Percentiles rank a stretch among this genome's conserved stretches.
Evolutionary conservation across 129 eudicot species (phyloP).

Genomic region (Flaveria bidentis): DNA sequence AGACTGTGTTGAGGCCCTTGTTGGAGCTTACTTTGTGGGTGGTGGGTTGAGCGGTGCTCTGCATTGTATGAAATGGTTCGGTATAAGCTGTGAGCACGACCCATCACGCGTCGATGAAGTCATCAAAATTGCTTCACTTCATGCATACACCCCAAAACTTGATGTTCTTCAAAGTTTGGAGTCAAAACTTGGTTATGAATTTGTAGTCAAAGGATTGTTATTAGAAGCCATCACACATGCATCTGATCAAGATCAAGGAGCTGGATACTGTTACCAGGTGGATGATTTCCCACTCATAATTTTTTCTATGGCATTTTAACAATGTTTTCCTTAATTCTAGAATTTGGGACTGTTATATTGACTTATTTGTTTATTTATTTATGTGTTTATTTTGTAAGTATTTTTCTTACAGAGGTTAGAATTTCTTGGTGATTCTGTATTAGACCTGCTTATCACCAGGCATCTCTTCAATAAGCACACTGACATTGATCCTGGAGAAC

Average conservation of each 20-base stretch:
- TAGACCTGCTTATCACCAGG: constrained; percentile 82
- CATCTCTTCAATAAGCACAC: constrained; percentile 62
- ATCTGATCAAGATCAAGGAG: constrained; percentile 48
- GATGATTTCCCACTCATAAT: not conserved
- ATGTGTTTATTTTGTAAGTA: too few species aligned
- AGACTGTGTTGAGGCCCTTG: constrained; percentile 92
- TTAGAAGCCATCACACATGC: constrained; percentile 84
- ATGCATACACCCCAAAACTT: constrained; percentile 43
- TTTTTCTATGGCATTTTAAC: not conserved
- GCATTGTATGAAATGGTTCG: constrained; percentile 77
- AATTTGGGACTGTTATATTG: not conserved
- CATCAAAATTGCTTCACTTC: constrained; percentile 54
- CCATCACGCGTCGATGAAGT: constrained; percentile 53
- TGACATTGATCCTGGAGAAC: constrained; percentile 79
- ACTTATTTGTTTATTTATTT: not conserved
- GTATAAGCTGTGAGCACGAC: constrained; percentile 46
- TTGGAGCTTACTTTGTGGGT: constrained; percentile 89
- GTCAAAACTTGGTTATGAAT: constrained; percentile 61
- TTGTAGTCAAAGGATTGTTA: constrained; percentile 63
- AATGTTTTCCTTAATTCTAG: not conserved
- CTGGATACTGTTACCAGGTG: constrained; percentile 65
- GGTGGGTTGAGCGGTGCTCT: constrained; percentile 76
- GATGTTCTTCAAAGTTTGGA: constrained; percentile 49
- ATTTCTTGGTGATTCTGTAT: constrained; percentile 90
- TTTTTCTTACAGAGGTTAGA: constrained; percentile 66